These are phyloP conservation scores for Globisporangium radiosum DNA, from an alignment of 352 stramenopile species.

Conservation along the genomic window DNA sequence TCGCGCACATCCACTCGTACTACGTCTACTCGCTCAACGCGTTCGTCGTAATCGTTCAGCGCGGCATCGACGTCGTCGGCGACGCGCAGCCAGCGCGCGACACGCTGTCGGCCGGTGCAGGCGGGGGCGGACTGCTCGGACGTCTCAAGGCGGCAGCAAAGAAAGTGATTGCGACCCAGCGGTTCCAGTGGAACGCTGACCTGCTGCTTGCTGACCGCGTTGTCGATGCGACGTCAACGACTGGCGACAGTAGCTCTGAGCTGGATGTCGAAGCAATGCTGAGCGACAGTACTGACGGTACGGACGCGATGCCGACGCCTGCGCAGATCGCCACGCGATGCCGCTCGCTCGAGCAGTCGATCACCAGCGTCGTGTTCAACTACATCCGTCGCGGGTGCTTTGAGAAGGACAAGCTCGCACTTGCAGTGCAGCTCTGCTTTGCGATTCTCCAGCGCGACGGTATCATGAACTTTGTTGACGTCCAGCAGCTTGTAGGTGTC, in stretches of 20 bases:
- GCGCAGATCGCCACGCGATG: conserved; percentile 52
- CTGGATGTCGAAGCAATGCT: conserved; percentile 60
- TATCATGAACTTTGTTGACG: conserved; percentile 42
- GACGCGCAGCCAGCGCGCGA: conserved; percentile 24
- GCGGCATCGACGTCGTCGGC: conserved; percentile 89
- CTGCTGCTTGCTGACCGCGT: conserved; percentile 71
- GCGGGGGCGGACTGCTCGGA: conserved; percentile 32
- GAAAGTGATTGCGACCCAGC: conserved; percentile 76
- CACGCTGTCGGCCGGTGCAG: conserved; percentile 2
- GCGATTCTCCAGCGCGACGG: conserved; percentile 82
- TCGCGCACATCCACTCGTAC: conserved; percentile 91
- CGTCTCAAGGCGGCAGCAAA: conserved; percentile 79
- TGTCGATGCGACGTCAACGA: conserved; percentile 24
- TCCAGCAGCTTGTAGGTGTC: conserved; percentile 77
- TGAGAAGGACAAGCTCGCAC: conserved; percentile 90
- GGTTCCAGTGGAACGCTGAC: conserved; percentile 86
- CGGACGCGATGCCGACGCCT: conserved; percentile 49
- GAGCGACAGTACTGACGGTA: conserved; percentile 38
- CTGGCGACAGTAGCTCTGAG: conserved; percentile 14
- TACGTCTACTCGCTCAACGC: conserved; percentile 95
- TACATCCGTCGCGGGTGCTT: conserved; percentile 93
- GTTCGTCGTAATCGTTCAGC: conserved; percentile 94
- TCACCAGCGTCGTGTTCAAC: conserved; percentile 90
- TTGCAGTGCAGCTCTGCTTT: conserved; percentile 90
- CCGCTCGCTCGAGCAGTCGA: conserved; percentile 48